Conservation (phyloP, 176 grass and related monocot species). For the bread wheat (Triticum aestivum) region IWGSC_CS_RefSeq_v2.1 NC_057808.1:523903649-523904148, state of each 20-base stretch:
- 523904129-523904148: neutral
- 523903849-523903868: slow-evolving; percentile 7
- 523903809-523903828: too few relatives aligned
- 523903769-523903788: too few relatives aligned
- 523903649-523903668: too few relatives aligned
- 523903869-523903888: slow-evolving; percentile 24
- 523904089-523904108: neutral
- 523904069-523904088: neutral
- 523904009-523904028: slow-evolving; percentile 22
- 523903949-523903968: neutral
- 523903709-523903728: too few relatives aligned
- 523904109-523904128: slow-evolving; percentile 33
- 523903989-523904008: neutral
- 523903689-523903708: too few relatives aligned
- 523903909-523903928: slow-evolving; percentile 29
- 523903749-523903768: too few relatives aligned
- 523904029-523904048: neutral
- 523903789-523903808: too few relatives aligned
- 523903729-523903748: too few relatives aligned
- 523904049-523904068: neutral
- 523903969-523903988: neutral
- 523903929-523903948: slow-evolving; percentile 14
- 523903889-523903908: slow-evolving; percentile 32
- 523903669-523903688: too few relatives aligned
- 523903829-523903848: neutral